Conservation (phyloP, 768 basidiomycete genomes). For the Lepiota venenata region DNA sequence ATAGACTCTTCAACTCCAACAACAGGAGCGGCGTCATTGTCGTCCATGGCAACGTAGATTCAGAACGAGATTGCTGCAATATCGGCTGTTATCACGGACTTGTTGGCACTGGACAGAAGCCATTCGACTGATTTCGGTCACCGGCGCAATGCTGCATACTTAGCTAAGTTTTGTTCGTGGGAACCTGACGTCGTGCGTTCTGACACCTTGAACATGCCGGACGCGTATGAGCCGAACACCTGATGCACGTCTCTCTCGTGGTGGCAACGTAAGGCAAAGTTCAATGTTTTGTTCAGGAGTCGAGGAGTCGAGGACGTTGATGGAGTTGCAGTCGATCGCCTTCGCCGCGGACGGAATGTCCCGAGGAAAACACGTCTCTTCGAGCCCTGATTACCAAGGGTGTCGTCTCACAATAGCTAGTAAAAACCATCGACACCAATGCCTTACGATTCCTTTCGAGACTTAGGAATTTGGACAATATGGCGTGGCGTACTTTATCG, state of each 20-base stretch:
- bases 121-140: not conserved
- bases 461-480: conserved; percentile 86
- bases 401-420: conserved; percentile 30
- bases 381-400: not conserved
- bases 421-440: conserved; percentile 70
- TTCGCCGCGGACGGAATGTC: conserved; percentile 71
- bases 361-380: conserved; percentile 66
- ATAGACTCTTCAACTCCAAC: not conserved
- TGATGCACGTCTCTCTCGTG: conserved; percentile 68
- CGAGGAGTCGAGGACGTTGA: conserved; percentile 61
- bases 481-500: conserved; percentile 79
- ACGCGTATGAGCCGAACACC: conserved; percentile 7
- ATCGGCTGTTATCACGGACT: conserved; percentile 10
- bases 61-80: conserved; percentile 11
- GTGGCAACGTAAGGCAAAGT: conserved; percentile 65
- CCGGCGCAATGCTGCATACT: conserved; percentile 17
- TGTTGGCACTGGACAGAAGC: not conserved
- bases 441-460: conserved; percentile 65
- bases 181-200: too few relatives aligned
- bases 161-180: too few relatives aligned
- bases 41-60: conserved; percentile 2
- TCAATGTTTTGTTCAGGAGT: conserved; percentile 53
- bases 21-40: not conserved
- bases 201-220: not conserved
- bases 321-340: conserved; percentile 62